Evolutionary conservation across 116 monocot species (phyloP), one percentile per base, ranked within the genome.

Genomic region (Papilionanthe hybrid): DNA sequence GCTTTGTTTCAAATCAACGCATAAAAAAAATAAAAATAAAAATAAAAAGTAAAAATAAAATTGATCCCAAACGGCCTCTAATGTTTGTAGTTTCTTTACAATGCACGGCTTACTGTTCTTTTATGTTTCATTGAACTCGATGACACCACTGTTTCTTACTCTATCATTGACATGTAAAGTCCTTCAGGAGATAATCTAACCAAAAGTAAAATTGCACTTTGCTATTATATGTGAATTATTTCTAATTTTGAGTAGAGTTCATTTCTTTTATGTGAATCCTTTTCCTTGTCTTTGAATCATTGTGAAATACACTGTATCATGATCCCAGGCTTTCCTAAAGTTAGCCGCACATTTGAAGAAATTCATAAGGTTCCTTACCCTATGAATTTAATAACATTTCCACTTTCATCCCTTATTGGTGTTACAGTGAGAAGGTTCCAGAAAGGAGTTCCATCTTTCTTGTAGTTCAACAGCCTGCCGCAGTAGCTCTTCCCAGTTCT

Each of bases 391-490:
- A 94, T 86, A 77, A 97, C 84, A 55, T 90, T 91, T 41, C 94
- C 94, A 22, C 49, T 72, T 7, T 88, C 88, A 85, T 97, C 87
- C 72, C 79, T 85, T 83, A 97, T 91, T 1, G 97, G 94, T 53
- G 97, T 94, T 22, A 94, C 18, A 4, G 94, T 94, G 12, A 97
- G 91, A 81, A 97, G 89, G 77, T 94, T 97, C 97, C 97, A 97
- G 77, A 97, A 97, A 22, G 89, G 89, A 4, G 85, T 92, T 15
- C 94, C 94, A 78, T 97, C 79, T 78, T 94, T 94, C 79, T 89
- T 92, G 79, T 94, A 97, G 80, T 97, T 97, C 71, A 97, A 86
- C 53, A 94, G 78, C 81, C 97, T 89, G 19, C 97, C 97, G 65
- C 96, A 97, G 82, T 85, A 90, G 75, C 88, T 89, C 49, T 86